Evolutionary conservation across 1,139 yeast species (phyloP), one percentile per base, ranked within the genome.

Genomic region (Nakaseomyces nivariensis): DNA sequence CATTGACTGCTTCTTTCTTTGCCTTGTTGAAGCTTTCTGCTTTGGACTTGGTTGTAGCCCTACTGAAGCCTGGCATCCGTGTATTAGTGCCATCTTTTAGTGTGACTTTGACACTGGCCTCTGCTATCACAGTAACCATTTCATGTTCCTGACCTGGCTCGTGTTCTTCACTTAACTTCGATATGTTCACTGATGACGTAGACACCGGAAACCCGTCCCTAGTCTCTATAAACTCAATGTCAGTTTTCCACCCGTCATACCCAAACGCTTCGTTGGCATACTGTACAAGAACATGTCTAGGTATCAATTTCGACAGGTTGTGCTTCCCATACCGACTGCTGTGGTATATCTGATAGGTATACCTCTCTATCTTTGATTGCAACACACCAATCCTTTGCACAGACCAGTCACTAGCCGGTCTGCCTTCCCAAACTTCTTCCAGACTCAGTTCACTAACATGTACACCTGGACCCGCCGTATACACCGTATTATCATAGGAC

Each of bases 351-450:
- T 52, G 54, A 34, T 58, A 58, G 5, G 61, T 58, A 45, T 54
- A 61, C 25, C 54, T 50, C 47, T 63, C 67, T 9, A 64, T 57
- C 50, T 60, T 62, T 4, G 59, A 51, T 51, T 60, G 64, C 32
- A 63, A 45, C 6, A 55, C 46, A 5, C 66, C 65, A 36, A 63
- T 60, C 31, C 55, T 45, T n/a, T 54, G 57, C 32, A 61, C 58
- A 0, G 67, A 59, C 67, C 67, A 63, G 11, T 57, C 56, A 38
- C 64, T 61, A 3, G 66, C 67, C 0, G 67, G 67, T 42, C 67
- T 52, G 17, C 59, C 58, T 29, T 56, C 49, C 66, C 66, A 63
- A 41, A 59, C 58, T 41, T 61, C 66, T 10, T 36, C 53, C 8
- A 56, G 37, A 31, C 55, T 51, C 25, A 62, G 50, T 22, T 60